Evolutionary conservation across 768 basidiomycete genomes (phyloP).

Genomic region (Neoboletus magnificus): DNA sequence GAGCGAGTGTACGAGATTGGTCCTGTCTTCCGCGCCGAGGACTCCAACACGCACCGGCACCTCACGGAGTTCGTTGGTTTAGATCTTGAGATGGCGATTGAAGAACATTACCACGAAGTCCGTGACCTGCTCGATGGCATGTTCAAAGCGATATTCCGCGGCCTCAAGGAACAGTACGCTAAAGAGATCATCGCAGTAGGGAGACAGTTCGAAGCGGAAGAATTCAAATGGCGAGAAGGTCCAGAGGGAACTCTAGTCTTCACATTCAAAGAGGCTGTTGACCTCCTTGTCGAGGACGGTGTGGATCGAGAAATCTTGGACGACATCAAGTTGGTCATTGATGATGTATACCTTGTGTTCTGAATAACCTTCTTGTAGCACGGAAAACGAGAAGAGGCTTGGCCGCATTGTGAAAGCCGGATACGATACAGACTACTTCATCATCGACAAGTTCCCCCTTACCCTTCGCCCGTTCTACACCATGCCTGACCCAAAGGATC

Average conservation of each 20-base stretch:
- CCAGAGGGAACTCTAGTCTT: constrained; percentile 76
- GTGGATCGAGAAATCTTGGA: constrained; percentile 74
- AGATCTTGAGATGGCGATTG: constrained; percentile 98
- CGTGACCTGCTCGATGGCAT: constrained; percentile 88
- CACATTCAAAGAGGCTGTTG: constrained; percentile 83
- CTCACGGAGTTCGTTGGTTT: constrained; percentile 98
- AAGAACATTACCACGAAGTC: constrained; percentile 98
- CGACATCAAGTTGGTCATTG: constrained; percentile 74
- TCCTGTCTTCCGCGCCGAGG: constrained; percentile 94
- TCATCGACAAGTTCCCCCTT: constrained; percentile 98
- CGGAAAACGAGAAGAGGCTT: constrained; percentile 92
- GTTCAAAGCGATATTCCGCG: constrained; percentile 83
- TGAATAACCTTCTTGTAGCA: constrained; percentile 47
- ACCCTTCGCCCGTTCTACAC: constrained; percentile 97
- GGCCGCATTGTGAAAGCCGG: constrained; percentile 88
- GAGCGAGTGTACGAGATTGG: constrained; percentile 98
- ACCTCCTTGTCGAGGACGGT: constrained; percentile 83
- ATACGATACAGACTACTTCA: constrained; percentile 98
- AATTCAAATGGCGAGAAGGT: constrained; percentile 83
- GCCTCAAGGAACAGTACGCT: constrained; percentile 69
- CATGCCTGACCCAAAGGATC: constrained; percentile 93
- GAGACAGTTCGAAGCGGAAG: constrained; percentile 91
- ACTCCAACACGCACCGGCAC: constrained; percentile 96
- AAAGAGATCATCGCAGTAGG: constrained; percentile 80
- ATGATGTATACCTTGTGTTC: not conserved